Evolutionary conservation across 2,329 filamentous ascomycete genomes (phyloP).

Genomic region (Fonsecaea nubica): DNA sequence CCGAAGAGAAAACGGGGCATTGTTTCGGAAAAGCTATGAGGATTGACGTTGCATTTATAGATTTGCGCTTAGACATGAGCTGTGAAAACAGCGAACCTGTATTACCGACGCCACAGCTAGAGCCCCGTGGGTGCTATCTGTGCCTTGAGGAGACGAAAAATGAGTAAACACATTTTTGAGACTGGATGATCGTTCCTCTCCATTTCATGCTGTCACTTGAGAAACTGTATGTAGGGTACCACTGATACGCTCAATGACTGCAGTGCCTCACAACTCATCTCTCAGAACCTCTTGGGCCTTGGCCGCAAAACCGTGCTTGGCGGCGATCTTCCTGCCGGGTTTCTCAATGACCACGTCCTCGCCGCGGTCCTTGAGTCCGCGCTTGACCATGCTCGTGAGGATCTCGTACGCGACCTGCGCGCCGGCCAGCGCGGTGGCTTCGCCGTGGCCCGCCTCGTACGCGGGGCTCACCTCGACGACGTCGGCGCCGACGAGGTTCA

Average conservation of each 20-base stretch:
- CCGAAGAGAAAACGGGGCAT: slow-evolving; percentile 2
- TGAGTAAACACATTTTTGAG: background rate
- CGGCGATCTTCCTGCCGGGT: slow-evolving; percentile 27
- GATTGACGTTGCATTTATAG: slow-evolving; percentile 4
- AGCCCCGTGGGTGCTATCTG: background rate
- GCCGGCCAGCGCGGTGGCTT: slow-evolving; percentile 81
- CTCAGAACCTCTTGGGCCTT: slow-evolving; percentile 11
- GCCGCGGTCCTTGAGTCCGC: slow-evolving; percentile 46
- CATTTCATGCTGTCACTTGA: too few species aligned
- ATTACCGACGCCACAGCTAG: background rate
- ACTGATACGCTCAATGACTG: too few species aligned
- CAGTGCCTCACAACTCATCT: slow-evolving; percentile 26
- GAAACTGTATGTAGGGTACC: too few species aligned
- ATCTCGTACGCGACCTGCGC: slow-evolving; percentile 87
- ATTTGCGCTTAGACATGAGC: background rate
- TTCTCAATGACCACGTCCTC: slow-evolving; percentile 34
- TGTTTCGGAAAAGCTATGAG: background rate
- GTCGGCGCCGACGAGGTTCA: slow-evolving; percentile 89
- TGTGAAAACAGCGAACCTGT: background rate
- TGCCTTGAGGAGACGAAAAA: background rate
- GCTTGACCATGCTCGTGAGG: slow-evolving; percentile 67
- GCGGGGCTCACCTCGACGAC: slow-evolving; percentile 87
- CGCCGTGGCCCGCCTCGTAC: slow-evolving; percentile 75
- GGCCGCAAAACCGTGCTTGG: background rate
- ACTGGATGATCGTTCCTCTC: background rate